Evolutionary conservation across 2,329 filamentous ascomycete species (phyloP).

Genomic region (Nectriaceae sp.): DNA sequence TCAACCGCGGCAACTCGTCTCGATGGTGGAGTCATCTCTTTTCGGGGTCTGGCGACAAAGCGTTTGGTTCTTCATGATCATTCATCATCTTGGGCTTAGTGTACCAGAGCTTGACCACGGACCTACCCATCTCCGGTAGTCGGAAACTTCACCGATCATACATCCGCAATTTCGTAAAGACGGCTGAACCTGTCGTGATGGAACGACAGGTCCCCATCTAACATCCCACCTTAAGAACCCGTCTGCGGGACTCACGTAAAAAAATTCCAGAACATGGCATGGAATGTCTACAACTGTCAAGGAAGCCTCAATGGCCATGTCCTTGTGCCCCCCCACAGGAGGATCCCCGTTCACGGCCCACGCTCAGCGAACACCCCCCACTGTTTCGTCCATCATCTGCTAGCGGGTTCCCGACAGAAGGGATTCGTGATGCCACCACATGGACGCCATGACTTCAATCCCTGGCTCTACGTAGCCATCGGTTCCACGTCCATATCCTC

Average conservation of each 20-base stretch:
- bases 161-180: conserved; percentile 10
- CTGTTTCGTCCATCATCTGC: conserved; percentile 16
- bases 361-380: conserved; percentile 20
- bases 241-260: conserved; percentile 11
- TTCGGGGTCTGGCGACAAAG: conserved; percentile 6
- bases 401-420: conserved; percentile 9
- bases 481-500: conserved; percentile 18
- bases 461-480: conserved; percentile 5
- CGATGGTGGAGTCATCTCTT: conserved; percentile 15
- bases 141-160: not conserved
- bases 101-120: conserved; percentile 1
- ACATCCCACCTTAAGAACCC: conserved; percentile 17
- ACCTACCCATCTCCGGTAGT: conserved; percentile 2
- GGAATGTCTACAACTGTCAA: conserved; percentile 15
- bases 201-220: conserved; percentile 15
- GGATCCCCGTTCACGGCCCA: conserved; percentile 7
- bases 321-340: conserved; percentile 9
- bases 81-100: conserved; percentile 4
- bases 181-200: conserved; percentile 9
- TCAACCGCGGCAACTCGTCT: conserved; percentile 12
- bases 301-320: conserved; percentile 9
- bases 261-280: conserved; percentile 23
- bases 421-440: conserved; percentile 20
- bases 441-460: conserved; percentile 12
- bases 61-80: conserved; percentile 9